Base-by-base conservation (phyloP, 2,329 filamentous ascomycete genomes). In the Monilinia vaccinii-corymbosi region DNA sequence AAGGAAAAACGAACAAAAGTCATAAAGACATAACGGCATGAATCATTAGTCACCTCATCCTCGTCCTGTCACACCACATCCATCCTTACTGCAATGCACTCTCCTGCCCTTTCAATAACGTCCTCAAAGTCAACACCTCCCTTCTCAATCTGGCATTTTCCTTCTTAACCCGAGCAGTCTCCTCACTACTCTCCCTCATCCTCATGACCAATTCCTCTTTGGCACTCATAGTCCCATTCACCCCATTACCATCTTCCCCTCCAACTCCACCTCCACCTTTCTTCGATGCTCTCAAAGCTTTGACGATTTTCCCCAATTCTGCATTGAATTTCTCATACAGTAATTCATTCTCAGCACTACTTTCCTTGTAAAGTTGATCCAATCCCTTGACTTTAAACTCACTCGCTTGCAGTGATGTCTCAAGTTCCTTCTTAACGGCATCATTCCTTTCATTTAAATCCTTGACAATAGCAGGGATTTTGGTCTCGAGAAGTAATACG, bases 261-360 rank as follows among this genome's bases (percentile, higher is more conserved):
- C 21, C 49, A 18, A 16, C 49, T 10, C 25, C 50, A 16, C n/a
- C 38, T 3, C 16, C 28, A 6, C 16, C 31, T 14, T 53, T 53
- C 28, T 40, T 44, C 42, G 25, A 50, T 62, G 82, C 82, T 72
- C 84, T 84, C 51, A 94, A 79, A 45, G 87, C 89, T 72, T 84
- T 87, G 47, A 91, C 79, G 62, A 97, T 89, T 76, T 88, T 91
- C 67, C 84, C 87, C 51, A 97, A 76, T 75, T 97, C 93, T n/a
- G 85, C 83, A 69, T 97, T 96, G 77, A 97, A 96, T 62, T 86
- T 87, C 66, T 93, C 88, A 73, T 97, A 97, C 59, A 97, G 78
- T 34, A 93, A 82, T 75, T 97, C 92, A 68, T 97, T 97, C 77
- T 97, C 93, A 0, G 90, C 89, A 67, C 86, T 91, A 18, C 86